A percentile compares a stretch with the other conserved stretches of the same genome.
phyloP scores from a whole-genome alignment of 2,329 filamentous ascomycete genomes.

The Fusarium anthophilum region DNA sequence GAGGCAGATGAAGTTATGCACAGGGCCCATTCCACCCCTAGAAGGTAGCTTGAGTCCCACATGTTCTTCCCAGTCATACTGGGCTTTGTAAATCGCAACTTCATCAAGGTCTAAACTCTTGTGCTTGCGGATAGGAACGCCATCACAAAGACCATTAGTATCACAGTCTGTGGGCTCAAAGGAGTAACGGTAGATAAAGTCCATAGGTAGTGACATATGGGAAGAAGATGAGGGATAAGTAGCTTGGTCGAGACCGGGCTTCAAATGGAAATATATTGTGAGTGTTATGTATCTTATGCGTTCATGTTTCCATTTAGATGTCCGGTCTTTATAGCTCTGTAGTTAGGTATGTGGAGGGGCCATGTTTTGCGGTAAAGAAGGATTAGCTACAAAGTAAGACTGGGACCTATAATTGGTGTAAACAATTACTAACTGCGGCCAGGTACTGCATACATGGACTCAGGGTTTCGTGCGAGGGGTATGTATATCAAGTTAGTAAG shows the following conservation, averaged over 20 bases:
- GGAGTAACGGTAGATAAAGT: not conserved
- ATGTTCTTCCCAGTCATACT: not conserved
- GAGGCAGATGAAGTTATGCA: not conserved
- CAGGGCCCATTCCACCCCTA: not conserved
- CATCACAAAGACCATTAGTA: not conserved
- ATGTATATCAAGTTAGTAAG: too few species aligned
- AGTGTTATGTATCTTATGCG: too few species aligned
- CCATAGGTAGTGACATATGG: not conserved
- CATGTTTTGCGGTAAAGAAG: fast-evolving
- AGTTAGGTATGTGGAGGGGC: too few species aligned
- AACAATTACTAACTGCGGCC: fast-evolving
- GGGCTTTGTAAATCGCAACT: not conserved
- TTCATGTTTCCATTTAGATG: too few species aligned
- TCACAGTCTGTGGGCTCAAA: not conserved
- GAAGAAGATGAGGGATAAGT: too few species aligned
- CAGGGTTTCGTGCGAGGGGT: fast-evolving
- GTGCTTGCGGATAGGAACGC: not conserved
- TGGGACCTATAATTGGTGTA: too few species aligned
- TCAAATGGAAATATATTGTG: fast-evolving
- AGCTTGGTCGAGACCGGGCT: fast-evolving
- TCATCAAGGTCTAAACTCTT: not conserved
- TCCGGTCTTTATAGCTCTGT: too few species aligned
- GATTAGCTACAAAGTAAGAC: too few species aligned
- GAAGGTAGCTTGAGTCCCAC: not conserved
- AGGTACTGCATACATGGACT: too few species aligned